phyloP scores from a whole-genome alignment of 257 asterid species.

The Verbena officinalis region DNA sequence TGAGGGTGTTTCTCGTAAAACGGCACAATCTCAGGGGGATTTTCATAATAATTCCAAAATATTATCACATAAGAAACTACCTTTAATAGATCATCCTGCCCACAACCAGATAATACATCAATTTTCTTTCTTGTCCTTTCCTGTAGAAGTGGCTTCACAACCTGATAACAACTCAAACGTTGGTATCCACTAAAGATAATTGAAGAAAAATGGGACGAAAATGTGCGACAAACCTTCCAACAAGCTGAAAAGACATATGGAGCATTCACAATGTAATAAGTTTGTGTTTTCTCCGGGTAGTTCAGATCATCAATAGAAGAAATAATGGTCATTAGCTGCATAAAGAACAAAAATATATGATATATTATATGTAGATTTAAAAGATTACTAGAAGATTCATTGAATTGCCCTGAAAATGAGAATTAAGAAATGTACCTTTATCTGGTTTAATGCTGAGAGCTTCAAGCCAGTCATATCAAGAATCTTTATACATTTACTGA shows the following conservation, averaged over 20 bases:
- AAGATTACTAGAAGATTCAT: not conserved
- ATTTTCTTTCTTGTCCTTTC: slow-evolving; percentile 64
- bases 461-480: slow-evolving; percentile 69
- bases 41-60: no score
- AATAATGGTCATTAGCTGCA: slow-evolving; percentile 63
- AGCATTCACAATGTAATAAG: slow-evolving; percentile 75
- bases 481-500: slow-evolving; percentile 59
- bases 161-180: slow-evolving; percentile 40
- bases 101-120: slow-evolving; percentile 58
- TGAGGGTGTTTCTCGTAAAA: no score
- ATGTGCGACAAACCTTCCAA: slow-evolving; percentile 62
- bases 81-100: slow-evolving; percentile 63
- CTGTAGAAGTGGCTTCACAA: slow-evolving; percentile 66
- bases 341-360: slow-evolving; percentile 18
- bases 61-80: slow-evolving; percentile 39
- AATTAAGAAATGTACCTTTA: slow-evolving; percentile 41
- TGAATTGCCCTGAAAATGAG: not conserved
- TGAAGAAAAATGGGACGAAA: not conserved
- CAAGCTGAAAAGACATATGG: slow-evolving; percentile 76
- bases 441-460: slow-evolving; percentile 62
- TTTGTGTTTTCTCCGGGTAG: slow-evolving; percentile 76
- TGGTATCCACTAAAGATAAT: not conserved
- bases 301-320: slow-evolving; percentile 73
- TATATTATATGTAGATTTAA: not conserved
- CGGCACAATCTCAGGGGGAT: no score